phyloP scores from a whole-genome alignment of 805 yeast genomes.

The Hanseniaspora guilliermondii region DNA sequence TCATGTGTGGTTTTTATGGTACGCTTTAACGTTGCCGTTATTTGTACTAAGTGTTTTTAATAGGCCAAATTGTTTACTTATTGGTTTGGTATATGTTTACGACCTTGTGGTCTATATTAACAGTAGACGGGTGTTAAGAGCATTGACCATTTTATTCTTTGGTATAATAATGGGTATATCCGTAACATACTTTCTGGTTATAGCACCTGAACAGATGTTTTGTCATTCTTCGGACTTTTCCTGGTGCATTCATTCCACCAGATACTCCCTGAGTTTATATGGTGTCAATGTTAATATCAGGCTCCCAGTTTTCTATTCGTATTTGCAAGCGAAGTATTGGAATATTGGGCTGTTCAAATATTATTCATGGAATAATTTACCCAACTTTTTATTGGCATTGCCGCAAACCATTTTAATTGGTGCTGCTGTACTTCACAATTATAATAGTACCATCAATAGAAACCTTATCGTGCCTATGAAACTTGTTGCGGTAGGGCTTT shows the following conservation, averaged over 20 bases:
- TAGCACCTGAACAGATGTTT: background rate
- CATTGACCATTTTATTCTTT: background rate
- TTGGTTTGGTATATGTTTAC: background rate
- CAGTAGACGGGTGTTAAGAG: background rate
- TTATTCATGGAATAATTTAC: slow-evolving; percentile 72
- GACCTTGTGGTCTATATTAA: background rate
- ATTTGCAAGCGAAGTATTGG: slow-evolving; percentile 78
- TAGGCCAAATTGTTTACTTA: slow-evolving; percentile 1
- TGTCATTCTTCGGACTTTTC: background rate
- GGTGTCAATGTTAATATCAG: slow-evolving; percentile 21
- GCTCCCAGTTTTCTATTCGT: slow-evolving; percentile 37
- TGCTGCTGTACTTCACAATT: background rate
- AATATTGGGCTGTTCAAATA: slow-evolving; percentile 65
- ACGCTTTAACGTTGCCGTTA: background rate
- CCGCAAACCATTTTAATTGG: slow-evolving; percentile 44
- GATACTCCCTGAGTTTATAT: background rate
- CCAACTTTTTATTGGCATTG: slow-evolving; percentile 63
- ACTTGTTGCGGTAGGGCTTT: background rate
- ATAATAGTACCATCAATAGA: background rate
- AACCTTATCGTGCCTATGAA: background rate
- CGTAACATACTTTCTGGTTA: background rate
- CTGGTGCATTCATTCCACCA: background rate
- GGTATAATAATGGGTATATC: background rate
- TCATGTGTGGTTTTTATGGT: background rate
- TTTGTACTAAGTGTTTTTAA: slow-evolving; percentile 2